Evolutionary conservation across 768 basidiomycete genomes (phyloP).

Genomic region (Leccinum fibrillosum): DNA sequence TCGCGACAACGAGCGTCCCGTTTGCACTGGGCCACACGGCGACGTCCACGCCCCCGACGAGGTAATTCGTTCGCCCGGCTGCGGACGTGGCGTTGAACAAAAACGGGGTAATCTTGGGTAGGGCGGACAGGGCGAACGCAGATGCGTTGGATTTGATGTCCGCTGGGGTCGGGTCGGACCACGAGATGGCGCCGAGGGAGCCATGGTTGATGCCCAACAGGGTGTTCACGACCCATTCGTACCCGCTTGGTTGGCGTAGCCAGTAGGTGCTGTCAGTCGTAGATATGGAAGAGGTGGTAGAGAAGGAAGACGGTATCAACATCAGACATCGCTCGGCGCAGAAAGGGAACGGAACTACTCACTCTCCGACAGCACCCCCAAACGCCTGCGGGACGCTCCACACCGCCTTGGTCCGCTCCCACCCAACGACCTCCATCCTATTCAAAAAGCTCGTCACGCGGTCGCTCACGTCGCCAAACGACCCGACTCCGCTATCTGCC

Average conservation of each 20-base stretch:
- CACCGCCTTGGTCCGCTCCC: constrained; percentile 63
- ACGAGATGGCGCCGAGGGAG: constrained; percentile 46
- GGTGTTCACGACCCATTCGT: constrained; percentile 63
- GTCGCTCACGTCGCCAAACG: constrained; percentile 62
- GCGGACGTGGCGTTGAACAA: constrained; percentile 36
- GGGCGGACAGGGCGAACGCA: constrained; percentile 37
- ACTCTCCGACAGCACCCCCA: constrained; percentile 41
- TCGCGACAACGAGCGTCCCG: constrained; percentile 47
- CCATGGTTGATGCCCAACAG: constrained; percentile 72
- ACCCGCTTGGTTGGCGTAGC: constrained; percentile 60
- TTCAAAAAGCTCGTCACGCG: constrained; percentile 64
- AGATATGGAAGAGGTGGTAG: too few relatives aligned
- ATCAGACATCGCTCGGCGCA: too few relatives aligned
- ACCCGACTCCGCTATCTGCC: constrained; percentile 24
- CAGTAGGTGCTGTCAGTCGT: constrained; percentile 17
- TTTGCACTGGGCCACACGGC: constrained; percentile 46
- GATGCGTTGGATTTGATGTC: constrained; percentile 57
- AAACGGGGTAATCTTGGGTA: constrained; percentile 46
- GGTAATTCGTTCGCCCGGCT: constrained; percentile 40
- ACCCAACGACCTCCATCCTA: constrained; percentile 56
- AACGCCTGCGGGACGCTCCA: constrained; percentile 84
- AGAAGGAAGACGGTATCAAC: too few relatives aligned
- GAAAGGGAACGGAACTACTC: background rate
- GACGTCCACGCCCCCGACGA: constrained; percentile 43
- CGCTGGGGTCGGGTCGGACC: constrained; percentile 52